These are phyloP conservation scores for Debaryomycetaceae sp. DNA, from an alignment of 1,139 yeast species.

Conservation along the genomic window DNA sequence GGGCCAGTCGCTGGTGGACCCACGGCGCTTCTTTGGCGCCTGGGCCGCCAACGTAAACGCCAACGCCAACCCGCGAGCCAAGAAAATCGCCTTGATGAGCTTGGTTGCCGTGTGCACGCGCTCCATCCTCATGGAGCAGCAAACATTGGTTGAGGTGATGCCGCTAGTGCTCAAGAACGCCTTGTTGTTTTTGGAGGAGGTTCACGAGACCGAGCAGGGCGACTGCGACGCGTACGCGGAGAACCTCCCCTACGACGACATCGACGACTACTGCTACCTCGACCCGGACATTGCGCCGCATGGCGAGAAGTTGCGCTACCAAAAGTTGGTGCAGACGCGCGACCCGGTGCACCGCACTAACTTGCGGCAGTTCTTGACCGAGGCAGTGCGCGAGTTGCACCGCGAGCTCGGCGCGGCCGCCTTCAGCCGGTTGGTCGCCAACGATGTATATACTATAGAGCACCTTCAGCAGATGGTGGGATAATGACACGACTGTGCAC, in stretches of 20 bases:
- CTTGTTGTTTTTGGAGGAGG: constrained; percentile 67
- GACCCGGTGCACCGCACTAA: constrained; percentile 64
- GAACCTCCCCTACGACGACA: constrained; percentile 51
- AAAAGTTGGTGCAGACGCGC: constrained; percentile 33
- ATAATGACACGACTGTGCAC: too few relatives aligned
- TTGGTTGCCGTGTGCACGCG: constrained; percentile 35
- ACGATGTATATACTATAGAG: constrained; percentile 34
- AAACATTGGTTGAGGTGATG: constrained; percentile 26
- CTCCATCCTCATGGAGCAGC: constrained; percentile 20
- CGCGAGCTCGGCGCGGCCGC: constrained; percentile 17
- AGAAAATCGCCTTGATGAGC: constrained; percentile 61
- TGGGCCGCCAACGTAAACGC: constrained; percentile 41
- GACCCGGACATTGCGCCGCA: constrained; percentile 47
- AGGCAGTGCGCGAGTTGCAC: constrained; percentile 19
- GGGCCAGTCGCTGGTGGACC: constrained; percentile 26
- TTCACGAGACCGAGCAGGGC: constrained; percentile 58
- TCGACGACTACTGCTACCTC: constrained; percentile 44
- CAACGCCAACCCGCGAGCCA: constrained; percentile 65
- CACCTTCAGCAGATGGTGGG: constrained; percentile 16
- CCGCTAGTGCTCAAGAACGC: constrained; percentile 46
- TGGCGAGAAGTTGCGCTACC: constrained; percentile 57
- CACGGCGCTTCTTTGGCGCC: constrained; percentile 19
- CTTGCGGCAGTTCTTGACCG: constrained; percentile 24
- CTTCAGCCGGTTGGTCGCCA: constrained; percentile 24
- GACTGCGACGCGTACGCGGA: constrained; percentile 61